Evolutionary conservation across 139 green algal genomes (phyloP).

Genomic region (Marvania coccoides): DNA sequence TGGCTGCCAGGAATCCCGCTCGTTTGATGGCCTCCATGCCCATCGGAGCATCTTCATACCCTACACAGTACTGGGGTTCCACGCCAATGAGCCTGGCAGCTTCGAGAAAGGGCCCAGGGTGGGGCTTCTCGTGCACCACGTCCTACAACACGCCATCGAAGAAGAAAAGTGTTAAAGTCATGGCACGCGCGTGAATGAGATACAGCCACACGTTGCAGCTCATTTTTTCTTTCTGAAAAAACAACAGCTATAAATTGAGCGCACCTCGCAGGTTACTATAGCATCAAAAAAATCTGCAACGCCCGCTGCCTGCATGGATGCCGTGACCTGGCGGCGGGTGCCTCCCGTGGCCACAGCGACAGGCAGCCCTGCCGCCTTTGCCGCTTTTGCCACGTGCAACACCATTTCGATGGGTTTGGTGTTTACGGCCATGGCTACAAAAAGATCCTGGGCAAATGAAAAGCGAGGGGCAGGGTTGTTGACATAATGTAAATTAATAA

Average conservation of each 20-base stretch:
- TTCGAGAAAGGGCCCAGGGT: slow-evolving; percentile 37
- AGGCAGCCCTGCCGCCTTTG: slow-evolving; percentile 23
- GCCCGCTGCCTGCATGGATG: slow-evolving; percentile 14
- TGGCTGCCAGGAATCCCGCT: slow-evolving; percentile 27
- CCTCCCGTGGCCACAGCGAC: slow-evolving; percentile 35
- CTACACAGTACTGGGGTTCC: slow-evolving; percentile 27
- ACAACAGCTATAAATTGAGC: not conserved
- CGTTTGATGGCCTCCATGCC: slow-evolving; percentile 28
- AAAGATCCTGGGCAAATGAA: too few species aligned
- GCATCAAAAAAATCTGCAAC: slow-evolving; percentile 24
- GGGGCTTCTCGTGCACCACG: slow-evolving; percentile 36
- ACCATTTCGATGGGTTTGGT: slow-evolving; percentile 1
- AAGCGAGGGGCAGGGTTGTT: too few species aligned
- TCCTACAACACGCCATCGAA: slow-evolving; percentile 12
- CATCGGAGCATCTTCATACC: slow-evolving; percentile 32
- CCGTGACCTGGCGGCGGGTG: slow-evolving; percentile 21
- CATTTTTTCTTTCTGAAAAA: not conserved
- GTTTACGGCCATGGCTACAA: not conserved
- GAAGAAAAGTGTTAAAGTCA: not conserved
- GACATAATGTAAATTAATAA: too few species aligned
- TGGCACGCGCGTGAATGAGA: not conserved
- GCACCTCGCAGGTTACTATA: slow-evolving; percentile 12
- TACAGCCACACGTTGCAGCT: too few species aligned
- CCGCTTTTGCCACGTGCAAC: not conserved
- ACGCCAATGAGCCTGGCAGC: slow-evolving; percentile 31